phyloP scores from a whole-genome alignment of 176 grass and related monocot species.

The Echinochloa phyllopogon region DNA sequence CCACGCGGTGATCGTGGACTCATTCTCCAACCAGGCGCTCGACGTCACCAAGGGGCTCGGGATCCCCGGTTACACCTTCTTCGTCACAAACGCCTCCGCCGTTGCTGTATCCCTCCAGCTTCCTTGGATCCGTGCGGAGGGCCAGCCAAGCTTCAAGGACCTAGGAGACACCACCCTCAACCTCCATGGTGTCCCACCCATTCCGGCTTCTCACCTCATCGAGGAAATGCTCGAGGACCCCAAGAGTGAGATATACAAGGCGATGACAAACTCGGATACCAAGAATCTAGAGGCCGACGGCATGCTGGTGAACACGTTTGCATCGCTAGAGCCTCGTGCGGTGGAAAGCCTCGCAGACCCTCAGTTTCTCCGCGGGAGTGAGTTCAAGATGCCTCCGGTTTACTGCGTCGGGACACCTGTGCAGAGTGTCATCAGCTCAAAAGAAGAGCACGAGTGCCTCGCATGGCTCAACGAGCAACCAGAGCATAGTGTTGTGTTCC shows the following conservation, averaged over 20 bases:
- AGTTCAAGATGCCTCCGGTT: not conserved
- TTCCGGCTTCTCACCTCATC: conserved; percentile 32
- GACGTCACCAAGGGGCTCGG: conserved; percentile 31
- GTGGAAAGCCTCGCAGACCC: not conserved
- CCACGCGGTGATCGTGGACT: conserved; percentile 47
- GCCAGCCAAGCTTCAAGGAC: conserved; percentile 30
- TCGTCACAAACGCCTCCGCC: not conserved
- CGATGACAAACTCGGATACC: not conserved
- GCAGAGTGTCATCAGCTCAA: not conserved
- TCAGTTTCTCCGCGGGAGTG: too few relatives aligned
- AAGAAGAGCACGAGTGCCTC: conserved; percentile 51
- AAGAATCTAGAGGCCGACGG: not conserved
- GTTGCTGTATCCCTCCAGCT: conserved; percentile 39
- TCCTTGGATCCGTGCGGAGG: not conserved
- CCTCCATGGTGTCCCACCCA: not conserved
- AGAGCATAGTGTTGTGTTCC: conserved; percentile 49
- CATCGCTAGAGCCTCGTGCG: not conserved
- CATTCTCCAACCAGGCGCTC: conserved; percentile 15
- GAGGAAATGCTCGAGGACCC: not conserved
- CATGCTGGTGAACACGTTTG: conserved; percentile 37
- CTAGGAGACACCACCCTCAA: conserved; percentile 34
- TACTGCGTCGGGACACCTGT: conserved; percentile 41
- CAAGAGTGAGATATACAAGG: conserved; percentile 17
- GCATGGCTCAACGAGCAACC: conserved; percentile 64
- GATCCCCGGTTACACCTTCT: too few relatives aligned